phyloP scores from a whole-genome alignment of 441 rosid genomes.

The Cnidoscolus chayamansa region DNA sequence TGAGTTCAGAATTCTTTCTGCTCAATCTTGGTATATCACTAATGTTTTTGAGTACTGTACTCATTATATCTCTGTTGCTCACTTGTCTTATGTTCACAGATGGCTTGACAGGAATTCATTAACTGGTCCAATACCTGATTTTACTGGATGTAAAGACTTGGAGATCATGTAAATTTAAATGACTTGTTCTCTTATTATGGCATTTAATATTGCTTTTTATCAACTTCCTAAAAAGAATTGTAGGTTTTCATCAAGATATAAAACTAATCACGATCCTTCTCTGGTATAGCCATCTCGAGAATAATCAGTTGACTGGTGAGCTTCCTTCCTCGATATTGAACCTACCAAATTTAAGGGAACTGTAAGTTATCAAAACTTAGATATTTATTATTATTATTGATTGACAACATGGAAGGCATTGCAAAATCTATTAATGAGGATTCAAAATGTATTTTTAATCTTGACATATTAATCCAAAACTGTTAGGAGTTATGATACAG shows the following conservation, averaged over 20 bases:
- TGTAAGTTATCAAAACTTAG: constrained; percentile 59
- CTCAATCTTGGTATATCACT: constrained; percentile 4
- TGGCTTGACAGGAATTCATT: constrained; percentile 87
- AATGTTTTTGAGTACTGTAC: constrained; percentile 4
- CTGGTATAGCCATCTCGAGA: constrained; percentile 79
- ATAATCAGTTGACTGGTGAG: constrained; percentile 75
- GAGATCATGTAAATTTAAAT: constrained; percentile 59
- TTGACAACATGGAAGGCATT: constrained; percentile 1
- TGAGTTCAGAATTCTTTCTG: constrained; percentile 41
- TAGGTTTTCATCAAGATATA: constrained; percentile 12
- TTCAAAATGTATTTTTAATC: not conserved
- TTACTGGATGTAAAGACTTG: constrained; percentile 59
- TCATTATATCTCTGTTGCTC: not conserved
- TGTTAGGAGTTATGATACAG: not conserved
- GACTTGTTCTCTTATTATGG: constrained; percentile 20
- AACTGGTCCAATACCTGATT: constrained; percentile 85
- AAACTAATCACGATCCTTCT: constrained; percentile 29
- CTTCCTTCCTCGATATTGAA: constrained; percentile 63
- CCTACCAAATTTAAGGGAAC: constrained; percentile 78
- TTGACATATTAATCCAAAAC: not conserved
- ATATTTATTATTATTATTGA: constrained; percentile 1
- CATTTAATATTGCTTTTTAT: not conserved
- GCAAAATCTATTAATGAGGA: not conserved
- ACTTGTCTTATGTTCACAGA: constrained; percentile 42
- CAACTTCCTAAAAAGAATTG: too few species aligned